Base-by-base conservation (phyloP, 1,139 yeast species). In the Candida gigantensis region DNA sequence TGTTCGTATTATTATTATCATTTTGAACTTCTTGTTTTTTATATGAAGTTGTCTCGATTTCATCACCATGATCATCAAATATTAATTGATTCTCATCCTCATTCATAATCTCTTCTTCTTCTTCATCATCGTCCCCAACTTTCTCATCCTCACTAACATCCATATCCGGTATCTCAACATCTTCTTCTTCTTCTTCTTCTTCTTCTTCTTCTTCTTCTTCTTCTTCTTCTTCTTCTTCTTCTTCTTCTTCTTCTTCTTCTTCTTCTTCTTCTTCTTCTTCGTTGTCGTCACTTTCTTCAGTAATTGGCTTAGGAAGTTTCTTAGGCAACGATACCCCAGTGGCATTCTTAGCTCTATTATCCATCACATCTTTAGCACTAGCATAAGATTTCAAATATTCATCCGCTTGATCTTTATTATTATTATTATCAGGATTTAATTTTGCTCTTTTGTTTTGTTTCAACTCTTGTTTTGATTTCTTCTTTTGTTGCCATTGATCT, bases 401-500 rank as follows among this genome's bases (percentile, higher is more conserved):
- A 41, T 74, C 74, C 21, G 77, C 77, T n/a, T n/a, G 19, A 18
- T 18, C 19, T 7, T n/a, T n/a, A 17, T 65, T 68, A 10, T 57
- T 62, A 32, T 72, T 72, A 13, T 67, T 59, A 17, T 74, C 77
- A 0, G 96, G 96, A 56, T 89, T 89, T 42, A 89, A 72, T 58
- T 88, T 89, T 37, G 81, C 78, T 47, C 79, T 67, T 57, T 84
- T 84, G 44, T 76, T 79, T 38, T 70, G 73, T 47, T 71, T 77
- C 15, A 73, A 61, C 53, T 87, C 92, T 34, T 72, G 77, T 53
- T 84, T 86, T 27, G 79, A 61, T 60, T 83, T 79, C 68, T 86
- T 85, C 65, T 82, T 85, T 50, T 83, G 84, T 50, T 81, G 82
- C 97, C 97, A 90, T 62, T 90, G 97, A 40, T 84, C 84, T 53